These are phyloP conservation scores for Pythium chondricola DNA, from an alignment of 352 stramenopile genomes.

Conservation along the genomic window DNA sequence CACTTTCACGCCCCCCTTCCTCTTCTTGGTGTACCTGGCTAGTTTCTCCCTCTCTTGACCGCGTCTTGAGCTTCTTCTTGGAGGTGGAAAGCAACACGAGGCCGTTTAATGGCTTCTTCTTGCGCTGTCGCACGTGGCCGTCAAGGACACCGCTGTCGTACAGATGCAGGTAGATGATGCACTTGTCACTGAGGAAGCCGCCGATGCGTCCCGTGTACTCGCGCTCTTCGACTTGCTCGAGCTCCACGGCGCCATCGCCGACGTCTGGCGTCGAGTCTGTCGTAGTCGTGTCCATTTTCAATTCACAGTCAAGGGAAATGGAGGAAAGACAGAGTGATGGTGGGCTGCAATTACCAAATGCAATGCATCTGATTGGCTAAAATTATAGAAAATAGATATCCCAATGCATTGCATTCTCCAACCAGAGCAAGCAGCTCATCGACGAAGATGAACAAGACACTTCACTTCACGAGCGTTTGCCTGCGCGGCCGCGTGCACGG, in stretches of 20 bases:
- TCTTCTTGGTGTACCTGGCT: no score
- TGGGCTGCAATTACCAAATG: no score
- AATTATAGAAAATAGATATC: neutral
- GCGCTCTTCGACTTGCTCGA: conserved; percentile 21
- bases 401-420: no score
- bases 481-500: neutral
- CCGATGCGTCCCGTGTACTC: conserved; percentile 47
- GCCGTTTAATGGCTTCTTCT: conserved; percentile 6
- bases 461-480: neutral
- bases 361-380: neutral
- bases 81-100: conserved; percentile 9
- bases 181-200: conserved; percentile 28
- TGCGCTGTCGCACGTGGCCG: conserved; percentile 30
- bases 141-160: conserved; percentile 26
- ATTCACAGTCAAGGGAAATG: no score
- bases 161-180: conserved; percentile 37
- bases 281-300: neutral
- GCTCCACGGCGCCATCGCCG: neutral
- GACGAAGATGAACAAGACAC: neutral
- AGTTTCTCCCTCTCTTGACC: no score
- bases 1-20: neutral
- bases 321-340: no score
- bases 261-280: neutral
- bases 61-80: neutral
- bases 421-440: no score